Evolutionary conservation across 2,329 filamentous ascomycete species (phyloP).

Genomic region (Sarocladiaceae sp.): DNA sequence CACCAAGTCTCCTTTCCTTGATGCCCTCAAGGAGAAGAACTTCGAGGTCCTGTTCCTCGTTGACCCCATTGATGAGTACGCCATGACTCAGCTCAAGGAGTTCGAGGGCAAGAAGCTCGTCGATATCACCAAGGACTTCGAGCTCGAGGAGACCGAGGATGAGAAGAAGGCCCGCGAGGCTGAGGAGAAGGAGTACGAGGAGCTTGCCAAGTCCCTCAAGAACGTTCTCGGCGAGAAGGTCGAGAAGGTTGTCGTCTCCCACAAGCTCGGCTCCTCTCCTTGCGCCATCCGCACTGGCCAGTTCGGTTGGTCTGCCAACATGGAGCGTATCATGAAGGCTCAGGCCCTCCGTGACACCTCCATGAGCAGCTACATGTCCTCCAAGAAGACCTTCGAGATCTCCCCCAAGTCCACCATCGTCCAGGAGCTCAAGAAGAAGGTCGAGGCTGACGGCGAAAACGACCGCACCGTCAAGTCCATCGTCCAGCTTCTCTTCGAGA

Average conservation of each 20-base stretch:
- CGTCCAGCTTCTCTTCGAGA: slow-evolving; percentile 97
- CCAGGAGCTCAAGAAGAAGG: slow-evolving; percentile 99
- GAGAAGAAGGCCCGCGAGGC: slow-evolving; percentile 95
- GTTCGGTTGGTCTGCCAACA: slow-evolving; percentile 99
- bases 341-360: slow-evolving; percentile 99
- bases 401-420: slow-evolving; percentile 98
- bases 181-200: slow-evolving; percentile 98
- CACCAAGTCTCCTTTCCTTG: slow-evolving; percentile 96
- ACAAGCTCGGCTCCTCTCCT: slow-evolving; percentile 92
- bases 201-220: slow-evolving; percentile 94
- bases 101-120: slow-evolving; percentile 99
- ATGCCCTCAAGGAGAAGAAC: slow-evolving; percentile 97
- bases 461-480: slow-evolving; percentile 99
- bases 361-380: slow-evolving; percentile 99
- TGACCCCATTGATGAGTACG: slow-evolving; percentile 99
- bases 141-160: slow-evolving; percentile 99
- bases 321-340: slow-evolving; percentile 99
- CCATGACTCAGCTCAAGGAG: slow-evolving; percentile 99
- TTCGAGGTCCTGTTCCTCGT: slow-evolving; percentile 99
- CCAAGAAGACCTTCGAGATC: slow-evolving; percentile 99
- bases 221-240: slow-evolving; percentile 99
- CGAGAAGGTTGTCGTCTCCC: slow-evolving; percentile 98
- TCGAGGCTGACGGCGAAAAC: slow-evolving; percentile 94
- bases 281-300: slow-evolving; percentile 99
- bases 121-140: slow-evolving; percentile 99